Conservation (phyloP, 169 alveolate genomes). For the Fabrea salina region DNA sequence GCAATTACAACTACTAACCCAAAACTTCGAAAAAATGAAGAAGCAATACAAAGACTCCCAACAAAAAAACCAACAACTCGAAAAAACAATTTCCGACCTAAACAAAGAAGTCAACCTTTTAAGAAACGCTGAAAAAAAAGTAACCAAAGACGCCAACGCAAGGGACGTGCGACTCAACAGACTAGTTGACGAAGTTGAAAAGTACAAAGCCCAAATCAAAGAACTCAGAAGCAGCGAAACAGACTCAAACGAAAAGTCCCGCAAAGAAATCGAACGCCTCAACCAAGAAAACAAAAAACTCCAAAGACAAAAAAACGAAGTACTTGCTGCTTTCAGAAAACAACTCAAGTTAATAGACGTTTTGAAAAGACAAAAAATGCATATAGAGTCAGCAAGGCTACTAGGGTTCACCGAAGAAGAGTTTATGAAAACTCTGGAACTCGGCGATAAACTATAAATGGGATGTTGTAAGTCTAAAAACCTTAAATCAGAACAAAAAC, state of each 20-base stretch:
- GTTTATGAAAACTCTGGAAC: conserved; percentile 66
- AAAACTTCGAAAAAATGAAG: conserved; percentile 40
- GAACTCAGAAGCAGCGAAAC: conserved; percentile 59
- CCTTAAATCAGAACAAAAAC: no score
- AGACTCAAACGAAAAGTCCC: conserved; percentile 42
- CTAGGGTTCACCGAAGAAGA: conserved; percentile 86
- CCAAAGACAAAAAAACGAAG: conserved; percentile 78
- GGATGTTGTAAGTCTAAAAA: no score
- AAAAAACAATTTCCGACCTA: conserved; percentile 49
- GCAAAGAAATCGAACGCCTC: conserved; percentile 67
- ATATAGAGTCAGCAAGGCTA: conserved; percentile 83
- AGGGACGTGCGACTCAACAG: conserved; percentile 67
- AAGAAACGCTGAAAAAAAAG: conserved; percentile 54
- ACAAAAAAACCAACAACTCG: conserved; percentile 47
- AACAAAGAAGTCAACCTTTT: conserved; percentile 49
- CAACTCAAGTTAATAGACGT: conserved; percentile 81
- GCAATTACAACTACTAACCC: conserved; percentile 27
- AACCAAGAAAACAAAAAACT: conserved; percentile 71
- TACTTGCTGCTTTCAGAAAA: conserved; percentile 78
- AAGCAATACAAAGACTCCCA: conserved; percentile 42
- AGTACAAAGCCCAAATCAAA: conserved; percentile 56
- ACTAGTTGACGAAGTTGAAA: conserved; percentile 73
- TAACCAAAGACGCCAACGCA: conserved; percentile 47
- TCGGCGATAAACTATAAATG: conserved; percentile 41
- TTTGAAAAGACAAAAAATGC: conserved; percentile 80